A percentile compares a stretch with the other conserved stretches of the same genome.
Conservation (phyloP, 2,329 filamentous ascomycete species). For the Daldinia sp. region DNA sequence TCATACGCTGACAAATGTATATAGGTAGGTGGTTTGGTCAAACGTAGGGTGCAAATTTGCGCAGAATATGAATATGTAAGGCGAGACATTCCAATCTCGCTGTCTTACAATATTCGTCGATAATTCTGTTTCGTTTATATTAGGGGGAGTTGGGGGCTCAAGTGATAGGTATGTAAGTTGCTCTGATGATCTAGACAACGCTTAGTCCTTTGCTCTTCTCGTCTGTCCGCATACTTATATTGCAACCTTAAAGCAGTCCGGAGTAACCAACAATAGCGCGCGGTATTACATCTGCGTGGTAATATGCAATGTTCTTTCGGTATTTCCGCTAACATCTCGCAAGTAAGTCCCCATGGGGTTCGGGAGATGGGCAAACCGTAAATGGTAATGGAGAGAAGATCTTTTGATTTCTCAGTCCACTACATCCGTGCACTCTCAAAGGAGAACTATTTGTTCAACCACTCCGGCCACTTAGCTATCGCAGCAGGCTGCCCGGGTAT, state of each 20-base stretch:
- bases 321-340: conserved; percentile 19
- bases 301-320: conserved; percentile 29
- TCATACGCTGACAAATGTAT: conserved; percentile 20
- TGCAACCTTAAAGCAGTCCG: conserved; percentile 18
- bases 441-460: not conserved
- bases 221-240: not conserved
- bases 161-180: not conserved
- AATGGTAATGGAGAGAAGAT: conserved; percentile 29
- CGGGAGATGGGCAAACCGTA: conserved; percentile 31
- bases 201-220: conserved; percentile 11
- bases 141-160: conserved; percentile 9
- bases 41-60: not conserved
- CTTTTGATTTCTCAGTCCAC: not conserved
- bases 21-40: not conserved
- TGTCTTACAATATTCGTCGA: conserved; percentile 18
- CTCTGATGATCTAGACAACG: conserved; percentile 11
- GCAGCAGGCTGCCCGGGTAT: conserved; percentile 26
- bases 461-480: not conserved
- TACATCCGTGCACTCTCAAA: not conserved
- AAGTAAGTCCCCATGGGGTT: conserved; percentile 33
- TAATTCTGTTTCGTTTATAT: conserved; percentile 23
- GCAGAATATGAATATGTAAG: conserved; percentile 1
- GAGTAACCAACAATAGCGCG: conserved; percentile 17
- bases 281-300: conserved; percentile 36
- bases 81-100: conserved; percentile 19